phyloP scores from a whole-genome alignment of 768 basidiomycete species.

The Dacryopinax primogenitus region DNA sequence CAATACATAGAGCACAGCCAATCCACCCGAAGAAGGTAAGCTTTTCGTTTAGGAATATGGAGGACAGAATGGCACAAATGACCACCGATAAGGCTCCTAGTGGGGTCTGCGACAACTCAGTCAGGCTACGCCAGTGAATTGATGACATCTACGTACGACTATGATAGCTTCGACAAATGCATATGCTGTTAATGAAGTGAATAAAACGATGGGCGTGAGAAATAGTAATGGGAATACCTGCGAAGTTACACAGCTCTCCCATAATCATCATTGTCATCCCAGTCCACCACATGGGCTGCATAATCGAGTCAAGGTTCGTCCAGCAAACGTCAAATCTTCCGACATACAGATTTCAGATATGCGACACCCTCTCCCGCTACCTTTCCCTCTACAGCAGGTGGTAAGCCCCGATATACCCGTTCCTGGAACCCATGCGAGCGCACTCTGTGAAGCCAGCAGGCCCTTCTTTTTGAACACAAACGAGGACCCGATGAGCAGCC shows the following conservation, averaged over 20 bases:
- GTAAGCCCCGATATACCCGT: not conserved
- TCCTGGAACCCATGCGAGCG: not conserved
- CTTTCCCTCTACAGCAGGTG: slow-evolving; percentile 24
- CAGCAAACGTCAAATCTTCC: not conserved
- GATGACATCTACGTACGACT: slow-evolving; percentile 45
- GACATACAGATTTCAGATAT: slow-evolving; percentile 82
- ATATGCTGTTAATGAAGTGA: slow-evolving; percentile 39
- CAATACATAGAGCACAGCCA: slow-evolving; percentile 82
- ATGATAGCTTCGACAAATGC: slow-evolving; percentile 87
- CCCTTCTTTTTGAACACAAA: slow-evolving; percentile 99
- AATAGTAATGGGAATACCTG: slow-evolving; percentile 14
- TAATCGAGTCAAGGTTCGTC: not conserved
- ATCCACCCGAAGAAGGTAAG: slow-evolving; percentile 96
- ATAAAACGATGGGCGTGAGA: slow-evolving; percentile 12
- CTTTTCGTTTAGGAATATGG: slow-evolving; percentile 83
- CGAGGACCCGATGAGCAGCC: slow-evolving; percentile 77
- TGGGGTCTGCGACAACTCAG: slow-evolving; percentile 48
- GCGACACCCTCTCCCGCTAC: slow-evolving; percentile 74
- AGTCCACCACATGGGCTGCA: slow-evolving; percentile 77
- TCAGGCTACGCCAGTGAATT: slow-evolving; percentile 8
- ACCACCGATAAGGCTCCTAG: slow-evolving; percentile 95
- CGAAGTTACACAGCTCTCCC: slow-evolving; percentile 55
- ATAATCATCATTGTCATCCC: slow-evolving; percentile 94
- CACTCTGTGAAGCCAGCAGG: slow-evolving; percentile 51
- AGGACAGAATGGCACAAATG: slow-evolving; percentile 83